phyloP scores from a whole-genome alignment of 768 basidiomycete genomes.

The Strobilomyces confusus region DNA sequence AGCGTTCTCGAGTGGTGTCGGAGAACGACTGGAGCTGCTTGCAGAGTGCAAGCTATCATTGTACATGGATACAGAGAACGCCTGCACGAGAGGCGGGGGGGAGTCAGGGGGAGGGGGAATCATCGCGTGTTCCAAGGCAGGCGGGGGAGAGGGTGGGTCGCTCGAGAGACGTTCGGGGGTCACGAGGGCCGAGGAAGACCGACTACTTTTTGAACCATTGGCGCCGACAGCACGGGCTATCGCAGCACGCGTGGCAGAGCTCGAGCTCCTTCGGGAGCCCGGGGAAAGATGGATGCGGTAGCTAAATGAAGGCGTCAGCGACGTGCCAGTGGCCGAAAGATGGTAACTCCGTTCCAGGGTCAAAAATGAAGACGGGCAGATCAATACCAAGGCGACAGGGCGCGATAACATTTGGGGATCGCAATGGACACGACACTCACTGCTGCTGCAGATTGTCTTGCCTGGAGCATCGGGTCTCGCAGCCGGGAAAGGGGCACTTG shows the following conservation, averaged over 20 bases:
- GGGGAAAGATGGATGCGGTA: conserved; percentile 82
- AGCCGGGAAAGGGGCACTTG: conserved; percentile 93
- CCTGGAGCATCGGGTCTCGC: conserved; percentile 84
- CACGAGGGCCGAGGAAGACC: conserved; percentile 22
- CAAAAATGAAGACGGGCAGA: conserved; percentile 9
- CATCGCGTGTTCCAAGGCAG: conserved; percentile 43
- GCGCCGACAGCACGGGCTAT: conserved; percentile 41
- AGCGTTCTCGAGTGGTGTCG: conserved; percentile 42
- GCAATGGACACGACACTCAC: conserved; percentile 12
- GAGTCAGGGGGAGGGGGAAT: conserved; percentile 49
- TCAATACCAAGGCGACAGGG: not conserved
- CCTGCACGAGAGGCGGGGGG: conserved; percentile 50
- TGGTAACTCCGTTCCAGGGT: conserved; percentile 15
- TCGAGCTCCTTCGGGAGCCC: conserved; percentile 65
- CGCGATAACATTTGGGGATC: conserved; percentile 1
- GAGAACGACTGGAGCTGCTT: conserved; percentile 38
- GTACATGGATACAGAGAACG: conserved; percentile 30
- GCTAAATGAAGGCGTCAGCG: conserved; percentile 34
- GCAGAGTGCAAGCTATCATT: conserved; percentile 29
- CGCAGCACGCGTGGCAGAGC: conserved; percentile 52
- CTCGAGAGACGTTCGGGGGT: conserved; percentile 26
- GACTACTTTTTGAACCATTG: conserved; percentile 21
- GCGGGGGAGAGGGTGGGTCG: conserved; percentile 33
- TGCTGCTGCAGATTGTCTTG: conserved; percentile 77
- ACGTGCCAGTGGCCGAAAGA: conserved; percentile 7